phyloP scores from a whole-genome alignment of 2,329 filamentous ascomycete species.

The Neobulgaria alba region DNA sequence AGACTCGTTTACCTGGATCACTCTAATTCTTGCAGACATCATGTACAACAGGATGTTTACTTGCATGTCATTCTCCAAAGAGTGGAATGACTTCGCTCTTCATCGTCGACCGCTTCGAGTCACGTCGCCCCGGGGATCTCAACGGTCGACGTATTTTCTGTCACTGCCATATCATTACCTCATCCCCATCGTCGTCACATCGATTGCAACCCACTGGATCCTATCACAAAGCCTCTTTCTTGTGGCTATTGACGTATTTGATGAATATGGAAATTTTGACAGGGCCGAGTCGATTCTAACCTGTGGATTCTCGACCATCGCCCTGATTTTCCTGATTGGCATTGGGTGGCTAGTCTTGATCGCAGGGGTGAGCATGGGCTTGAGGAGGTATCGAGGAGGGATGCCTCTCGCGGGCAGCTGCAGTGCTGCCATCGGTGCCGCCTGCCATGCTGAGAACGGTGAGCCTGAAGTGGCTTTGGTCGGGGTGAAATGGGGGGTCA shows the following conservation, averaged over 20 bases:
- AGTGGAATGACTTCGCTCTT: conserved; percentile 16
- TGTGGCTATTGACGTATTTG: conserved; percentile 23
- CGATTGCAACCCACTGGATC: conserved; percentile 33
- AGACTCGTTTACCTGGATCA: too few relatives aligned
- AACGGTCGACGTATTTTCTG: conserved; percentile 30
- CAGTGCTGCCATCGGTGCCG: conserved; percentile 16
- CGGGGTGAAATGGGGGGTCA: conserved; percentile 14
- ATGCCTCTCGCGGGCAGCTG: conserved; percentile 17
- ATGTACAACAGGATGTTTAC: conserved; percentile 27
- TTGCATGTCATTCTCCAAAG: conserved; percentile 14
- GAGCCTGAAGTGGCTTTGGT: conserved; percentile 9
- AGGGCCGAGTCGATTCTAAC: conserved; percentile 11
- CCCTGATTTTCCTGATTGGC: conserved; percentile 14
- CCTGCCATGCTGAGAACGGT: conserved; percentile 12
- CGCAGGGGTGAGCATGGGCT: conserved; percentile 8
- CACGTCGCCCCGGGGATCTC: conserved; percentile 23
- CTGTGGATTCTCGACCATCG: conserved; percentile 20
- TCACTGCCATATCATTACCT: conserved; percentile 32
- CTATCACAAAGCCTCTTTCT: conserved; percentile 33
- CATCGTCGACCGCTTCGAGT: conserved; percentile 31
- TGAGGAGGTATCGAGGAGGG: conserved; percentile 8
- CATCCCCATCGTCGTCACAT: conserved; percentile 15
- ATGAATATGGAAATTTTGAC: conserved; percentile 10
- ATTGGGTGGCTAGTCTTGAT: conserved; percentile 12
- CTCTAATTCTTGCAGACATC: conserved; percentile 14